These are phyloP conservation scores for Neurospora terricola DNA, from an alignment of 495 filamentous ascomycete species.

Conservation along the genomic window DNA sequence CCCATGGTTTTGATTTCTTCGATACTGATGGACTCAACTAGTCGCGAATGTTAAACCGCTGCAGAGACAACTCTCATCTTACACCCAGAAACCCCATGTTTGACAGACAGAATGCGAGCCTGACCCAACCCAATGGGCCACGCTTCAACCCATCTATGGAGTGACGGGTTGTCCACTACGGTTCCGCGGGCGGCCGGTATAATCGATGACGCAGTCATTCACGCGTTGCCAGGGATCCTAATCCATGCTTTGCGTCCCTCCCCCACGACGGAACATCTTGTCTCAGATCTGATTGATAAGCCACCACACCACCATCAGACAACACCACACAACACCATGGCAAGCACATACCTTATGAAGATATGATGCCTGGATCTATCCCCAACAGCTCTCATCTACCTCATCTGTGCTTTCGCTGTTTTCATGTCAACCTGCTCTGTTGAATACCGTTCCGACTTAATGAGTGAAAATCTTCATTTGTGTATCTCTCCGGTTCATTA, in stretches of 20 bases:
- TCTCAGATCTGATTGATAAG: background rate
- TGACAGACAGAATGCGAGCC: background rate
- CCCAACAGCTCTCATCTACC: background rate
- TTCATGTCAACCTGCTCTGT: background rate
- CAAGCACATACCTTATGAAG: no score
- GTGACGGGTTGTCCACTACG: background rate
- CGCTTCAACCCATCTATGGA: background rate
- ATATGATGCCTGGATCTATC: no score
- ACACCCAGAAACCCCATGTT: background rate
- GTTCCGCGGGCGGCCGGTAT: background rate
- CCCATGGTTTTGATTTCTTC: no score
- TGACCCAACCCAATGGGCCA: background rate
- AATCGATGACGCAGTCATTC: conserved; percentile 3
- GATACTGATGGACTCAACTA: no score
- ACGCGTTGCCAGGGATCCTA: background rate
- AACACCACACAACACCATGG: background rate
- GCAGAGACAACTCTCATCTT: background rate
- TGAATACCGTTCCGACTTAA: background rate
- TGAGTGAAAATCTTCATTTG: background rate
- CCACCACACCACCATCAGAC: background rate
- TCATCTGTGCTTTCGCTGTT: background rate
- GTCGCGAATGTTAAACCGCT: no score
- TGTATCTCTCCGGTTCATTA: background rate
- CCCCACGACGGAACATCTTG: background rate
- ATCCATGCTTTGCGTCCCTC: background rate